Base-by-base conservation (phyloP, 768 basidiomycete species). In the Ramaria sp. region DNA sequence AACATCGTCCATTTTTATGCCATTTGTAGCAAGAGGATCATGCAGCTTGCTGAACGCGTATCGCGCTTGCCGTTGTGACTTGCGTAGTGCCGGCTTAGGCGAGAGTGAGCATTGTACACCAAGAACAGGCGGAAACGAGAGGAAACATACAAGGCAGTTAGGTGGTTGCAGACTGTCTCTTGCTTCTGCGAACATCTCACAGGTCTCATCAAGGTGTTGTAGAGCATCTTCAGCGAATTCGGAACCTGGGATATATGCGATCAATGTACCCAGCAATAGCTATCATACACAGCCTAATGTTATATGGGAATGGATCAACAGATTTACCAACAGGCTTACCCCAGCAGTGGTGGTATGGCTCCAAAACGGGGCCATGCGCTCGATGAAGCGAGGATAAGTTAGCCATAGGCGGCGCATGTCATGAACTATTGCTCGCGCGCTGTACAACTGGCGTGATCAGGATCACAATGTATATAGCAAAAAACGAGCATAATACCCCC, bases 311-410 rank as follows among this genome's bases (percentile, higher is more conserved):
- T n/a, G 39, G 20, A 22, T 10, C 32, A 3, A 36, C 15, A 22
- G 18, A 42, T 16, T 34, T 37, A 6, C 51, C 1, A n/a, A 27
- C n/a, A 37, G 4, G 36, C 48, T 10, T 37, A 55, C 53, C 28
- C 39, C 53, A 22, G 53, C 53, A 55, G 53, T 27, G 7, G 27
- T 18, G 9, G 43, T 48, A 48, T 55, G 53, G 24, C 53, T 55
- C 53, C 53, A 55, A 45, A 55, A 55, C 24, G 53, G 53, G 22
- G 43, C 53, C 53, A 55, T 55, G 39, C 53, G 42, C 34, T 55
- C 53, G 3, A 55, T 45, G 5, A 48, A 20, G 2, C 28, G 16
- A 4, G 53, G 53, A 13, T 37, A 47, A 3, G 12, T 30, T 5
- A 24, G 44, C 53, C 53, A 55, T 45, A 55, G n/a, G 16, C 53